phyloP scores from a whole-genome alignment of 768 basidiomycete species.

The Mycena latifolia region DNA sequence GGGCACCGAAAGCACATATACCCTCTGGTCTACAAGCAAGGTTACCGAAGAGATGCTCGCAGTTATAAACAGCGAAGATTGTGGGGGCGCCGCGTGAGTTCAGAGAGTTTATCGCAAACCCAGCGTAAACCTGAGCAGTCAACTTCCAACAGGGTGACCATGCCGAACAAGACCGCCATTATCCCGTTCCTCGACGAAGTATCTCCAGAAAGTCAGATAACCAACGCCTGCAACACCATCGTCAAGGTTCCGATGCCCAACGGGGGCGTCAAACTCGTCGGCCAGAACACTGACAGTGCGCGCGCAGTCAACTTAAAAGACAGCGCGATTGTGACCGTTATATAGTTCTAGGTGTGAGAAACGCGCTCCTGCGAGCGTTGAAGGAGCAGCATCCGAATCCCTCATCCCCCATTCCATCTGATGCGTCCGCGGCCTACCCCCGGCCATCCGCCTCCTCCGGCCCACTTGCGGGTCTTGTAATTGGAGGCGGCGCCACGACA shows the following conservation, averaged over 20 bases:
- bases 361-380: slow-evolving; percentile 46
- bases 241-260: slow-evolving; percentile 45
- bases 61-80: slow-evolving; percentile 39
- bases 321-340: no score
- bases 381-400: slow-evolving; percentile 39
- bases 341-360: slow-evolving; percentile 48
- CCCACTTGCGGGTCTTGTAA: slow-evolving; percentile 45
- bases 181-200: slow-evolving; percentile 48
- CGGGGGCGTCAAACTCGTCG: slow-evolving; percentile 45
- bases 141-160: slow-evolving; percentile 44
- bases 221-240: slow-evolving; percentile 51
- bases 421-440: slow-evolving; percentile 34
- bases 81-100: slow-evolving; percentile 50
- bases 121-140: neutral
- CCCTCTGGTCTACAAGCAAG: slow-evolving; percentile 48
- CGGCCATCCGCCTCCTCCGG: slow-evolving; percentile 14
- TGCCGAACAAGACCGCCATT: slow-evolving; percentile 51
- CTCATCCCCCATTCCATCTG: slow-evolving; percentile 30
- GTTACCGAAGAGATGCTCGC: slow-evolving; percentile 45
- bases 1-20: slow-evolving; percentile 41
- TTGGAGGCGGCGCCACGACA: slow-evolving; percentile 54
- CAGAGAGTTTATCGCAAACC: neutral
- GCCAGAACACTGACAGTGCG: slow-evolving; percentile 52
- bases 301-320: neutral
- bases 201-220: slow-evolving; percentile 45